A percentile compares a stretch with the other conserved stretches of the same genome.
Conservation (phyloP, 768 basidiomycete genomes). For the Suillus hirtellus region DNA sequence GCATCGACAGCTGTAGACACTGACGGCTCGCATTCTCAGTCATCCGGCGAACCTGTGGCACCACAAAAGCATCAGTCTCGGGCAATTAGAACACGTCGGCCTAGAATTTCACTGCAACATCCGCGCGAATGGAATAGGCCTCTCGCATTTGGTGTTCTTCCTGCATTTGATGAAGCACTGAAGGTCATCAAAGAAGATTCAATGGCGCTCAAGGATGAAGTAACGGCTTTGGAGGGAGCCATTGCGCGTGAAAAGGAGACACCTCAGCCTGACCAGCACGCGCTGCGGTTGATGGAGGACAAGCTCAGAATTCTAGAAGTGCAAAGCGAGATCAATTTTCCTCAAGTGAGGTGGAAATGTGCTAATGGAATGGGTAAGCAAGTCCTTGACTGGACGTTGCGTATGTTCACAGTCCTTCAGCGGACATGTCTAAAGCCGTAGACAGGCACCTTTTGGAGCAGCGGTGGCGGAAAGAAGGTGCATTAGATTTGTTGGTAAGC, state of each 20-base stretch:
- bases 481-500: constrained; percentile 75
- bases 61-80: constrained; percentile 14
- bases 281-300: constrained; percentile 46
- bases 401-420: constrained; percentile 34
- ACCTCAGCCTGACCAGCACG: constrained; percentile 33
- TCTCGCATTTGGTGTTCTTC: constrained; percentile 59
- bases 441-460: constrained; percentile 83
- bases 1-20: constrained; percentile 4
- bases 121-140: constrained; percentile 69
- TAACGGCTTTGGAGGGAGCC: constrained; percentile 22
- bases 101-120: constrained; percentile 48
- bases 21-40: constrained; percentile 6
- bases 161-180: constrained; percentile 86
- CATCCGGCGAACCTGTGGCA: constrained; percentile 4
- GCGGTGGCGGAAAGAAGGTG: constrained; percentile 83
- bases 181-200: constrained; percentile 68
- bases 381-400: constrained; percentile 3
- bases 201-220: constrained; percentile 38
- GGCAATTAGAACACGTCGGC: constrained; percentile 39
- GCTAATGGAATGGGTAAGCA: constrained; percentile 77
- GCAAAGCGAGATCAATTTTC: constrained; percentile 83
- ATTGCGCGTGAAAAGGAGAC: constrained; percentile 25
- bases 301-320: constrained; percentile 66
- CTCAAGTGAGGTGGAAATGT: constrained; percentile 76
- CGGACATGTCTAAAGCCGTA: constrained; percentile 64